phyloP scores from a whole-genome alignment of 345 rosid genomes.

The Kernera saxatilis region DNA sequence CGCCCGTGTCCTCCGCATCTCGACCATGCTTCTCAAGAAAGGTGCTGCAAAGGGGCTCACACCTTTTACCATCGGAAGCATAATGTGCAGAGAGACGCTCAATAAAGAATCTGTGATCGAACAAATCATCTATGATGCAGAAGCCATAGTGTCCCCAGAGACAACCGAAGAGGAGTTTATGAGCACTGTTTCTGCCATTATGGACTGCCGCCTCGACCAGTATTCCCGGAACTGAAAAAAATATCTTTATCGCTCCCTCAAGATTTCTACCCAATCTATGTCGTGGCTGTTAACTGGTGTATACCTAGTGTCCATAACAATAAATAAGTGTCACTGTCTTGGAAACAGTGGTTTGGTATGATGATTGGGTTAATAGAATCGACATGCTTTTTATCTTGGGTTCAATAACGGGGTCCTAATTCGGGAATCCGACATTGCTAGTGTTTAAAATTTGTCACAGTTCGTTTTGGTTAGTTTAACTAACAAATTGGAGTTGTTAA shows the following conservation, averaged over 20 bases:
- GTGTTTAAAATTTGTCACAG: neutral
- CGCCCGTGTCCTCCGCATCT: slow-evolving; percentile 52
- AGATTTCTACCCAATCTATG: neutral
- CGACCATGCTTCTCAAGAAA: slow-evolving; percentile 83
- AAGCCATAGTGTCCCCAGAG: slow-evolving; percentile 44
- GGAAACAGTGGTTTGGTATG: slow-evolving; percentile 6
- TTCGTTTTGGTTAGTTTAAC: neutral
- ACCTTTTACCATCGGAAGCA: slow-evolving; percentile 64
- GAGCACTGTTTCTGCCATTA: slow-evolving; percentile 41
- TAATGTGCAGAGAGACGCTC: slow-evolving; percentile 71
- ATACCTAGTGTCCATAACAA: neutral
- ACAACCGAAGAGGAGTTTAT: slow-evolving; percentile 54
- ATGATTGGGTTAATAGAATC: slow-evolving; percentile 1
- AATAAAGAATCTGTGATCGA: slow-evolving; percentile 58
- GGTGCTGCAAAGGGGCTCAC: slow-evolving; percentile 64
- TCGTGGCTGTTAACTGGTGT: slow-evolving; percentile 1
- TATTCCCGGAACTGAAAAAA: slow-evolving; percentile 24
- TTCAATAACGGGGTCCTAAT: neutral
- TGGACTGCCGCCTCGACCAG: slow-evolving; percentile 48
- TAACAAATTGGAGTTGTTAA: neutral
- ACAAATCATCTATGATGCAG: slow-evolving; percentile 56
- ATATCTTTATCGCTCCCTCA: neutral
- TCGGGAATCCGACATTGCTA: neutral
- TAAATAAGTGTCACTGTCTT: slow-evolving; percentile 26
- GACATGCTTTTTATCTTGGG: neutral